Evolutionary conservation across 371 early-diverging fungal species (phyloP).

Genomic region (Rhizopus stolonifer): DNA sequence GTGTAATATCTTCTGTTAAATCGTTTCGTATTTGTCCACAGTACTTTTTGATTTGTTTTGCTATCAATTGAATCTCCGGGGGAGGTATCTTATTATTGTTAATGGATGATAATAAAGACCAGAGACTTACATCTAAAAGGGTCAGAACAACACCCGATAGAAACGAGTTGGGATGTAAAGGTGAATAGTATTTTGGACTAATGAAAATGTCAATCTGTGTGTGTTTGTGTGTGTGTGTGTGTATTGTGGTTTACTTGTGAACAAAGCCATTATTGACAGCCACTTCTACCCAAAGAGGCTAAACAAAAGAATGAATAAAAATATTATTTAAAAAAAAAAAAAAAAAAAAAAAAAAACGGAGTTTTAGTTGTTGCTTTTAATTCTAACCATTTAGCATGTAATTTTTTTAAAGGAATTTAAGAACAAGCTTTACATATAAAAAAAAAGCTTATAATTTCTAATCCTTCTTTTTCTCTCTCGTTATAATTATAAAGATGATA

Average conservation of each 20-base stretch:
- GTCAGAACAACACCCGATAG: conserved; percentile 60
- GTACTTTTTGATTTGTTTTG: conserved; percentile 46
- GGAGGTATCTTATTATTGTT: conserved; percentile 31
- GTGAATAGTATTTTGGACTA: conserved; percentile 52
- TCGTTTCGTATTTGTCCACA: conserved; percentile 58
- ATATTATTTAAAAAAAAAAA: no score
- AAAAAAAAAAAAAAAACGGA: background rate
- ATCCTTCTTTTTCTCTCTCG: background rate
- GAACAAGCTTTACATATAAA: background rate
- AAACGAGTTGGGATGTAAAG: conserved; percentile 48
- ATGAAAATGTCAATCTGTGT: background rate
- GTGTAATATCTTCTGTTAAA: conserved; percentile 56
- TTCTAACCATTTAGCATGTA: background rate
- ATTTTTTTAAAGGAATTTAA: no score
- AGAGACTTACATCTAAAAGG: conserved; percentile 37
- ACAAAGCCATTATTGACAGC: conserved; percentile 27
- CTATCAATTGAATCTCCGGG: conserved; percentile 48
- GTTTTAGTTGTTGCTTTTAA: background rate
- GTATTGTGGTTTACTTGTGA: conserved; percentile 34
- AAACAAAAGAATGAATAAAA: background rate
- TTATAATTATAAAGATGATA: background rate
- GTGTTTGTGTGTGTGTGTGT: background rate
- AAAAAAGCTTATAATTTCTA: background rate
- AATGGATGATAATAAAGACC: no score
- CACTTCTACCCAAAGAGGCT: conserved; percentile 42